These are phyloP conservation scores for Xylariaceae sp. DNA, from an alignment of 2,329 filamentous ascomycete species.

Conservation along the genomic window DNA sequence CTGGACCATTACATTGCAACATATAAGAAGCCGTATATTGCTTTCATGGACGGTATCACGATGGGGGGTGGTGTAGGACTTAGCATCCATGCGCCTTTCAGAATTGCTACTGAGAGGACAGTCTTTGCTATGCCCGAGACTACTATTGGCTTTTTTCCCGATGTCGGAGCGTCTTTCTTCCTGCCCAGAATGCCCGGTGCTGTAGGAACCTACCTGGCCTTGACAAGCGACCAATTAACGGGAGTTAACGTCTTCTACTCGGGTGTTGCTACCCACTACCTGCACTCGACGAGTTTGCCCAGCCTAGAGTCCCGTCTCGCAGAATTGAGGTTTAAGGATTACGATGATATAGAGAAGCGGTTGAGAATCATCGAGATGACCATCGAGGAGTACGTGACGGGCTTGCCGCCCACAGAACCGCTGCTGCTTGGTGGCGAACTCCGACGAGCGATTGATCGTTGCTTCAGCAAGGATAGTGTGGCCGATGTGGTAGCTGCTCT, in stretches of 20 bases:
- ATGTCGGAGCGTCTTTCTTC: constrained; percentile 97
- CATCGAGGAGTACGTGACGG: constrained; percentile 89
- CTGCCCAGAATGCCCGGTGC: constrained; percentile 85
- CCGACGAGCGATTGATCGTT: constrained; percentile 83
- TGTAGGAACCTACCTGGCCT: constrained; percentile 87
- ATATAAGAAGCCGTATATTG: constrained; percentile 89
- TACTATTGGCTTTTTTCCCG: constrained; percentile 97
- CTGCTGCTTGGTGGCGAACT: constrained; percentile 71
- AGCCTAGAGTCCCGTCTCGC: constrained; percentile 83
- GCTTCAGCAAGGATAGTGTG: constrained; percentile 72
- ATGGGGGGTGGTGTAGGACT: constrained; percentile 98
- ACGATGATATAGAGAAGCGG: constrained; percentile 66
- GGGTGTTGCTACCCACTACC: constrained; percentile 92
- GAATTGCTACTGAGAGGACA: constrained; percentile 94
- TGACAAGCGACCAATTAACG: constrained; percentile 83
- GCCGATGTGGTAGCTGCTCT: constrained; percentile 74
- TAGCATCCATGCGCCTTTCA: constrained; percentile 91
- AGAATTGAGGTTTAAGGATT: constrained; percentile 87
- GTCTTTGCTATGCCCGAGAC: constrained; percentile 99
- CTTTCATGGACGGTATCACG: constrained; percentile 96
- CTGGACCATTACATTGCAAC: constrained; percentile 95
- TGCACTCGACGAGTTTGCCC: constrained; percentile 86
- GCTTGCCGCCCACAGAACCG: constrained; percentile 76
- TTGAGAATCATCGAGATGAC: constrained; percentile 80
- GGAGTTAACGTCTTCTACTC: constrained; percentile 89